Percentiles rank a stretch among this genome's conserved stretches.
These are phyloP conservation scores for Lagenidium giganteum DNA, from an alignment of 352 stramenopile species.

Conservation along the genomic window DNA sequence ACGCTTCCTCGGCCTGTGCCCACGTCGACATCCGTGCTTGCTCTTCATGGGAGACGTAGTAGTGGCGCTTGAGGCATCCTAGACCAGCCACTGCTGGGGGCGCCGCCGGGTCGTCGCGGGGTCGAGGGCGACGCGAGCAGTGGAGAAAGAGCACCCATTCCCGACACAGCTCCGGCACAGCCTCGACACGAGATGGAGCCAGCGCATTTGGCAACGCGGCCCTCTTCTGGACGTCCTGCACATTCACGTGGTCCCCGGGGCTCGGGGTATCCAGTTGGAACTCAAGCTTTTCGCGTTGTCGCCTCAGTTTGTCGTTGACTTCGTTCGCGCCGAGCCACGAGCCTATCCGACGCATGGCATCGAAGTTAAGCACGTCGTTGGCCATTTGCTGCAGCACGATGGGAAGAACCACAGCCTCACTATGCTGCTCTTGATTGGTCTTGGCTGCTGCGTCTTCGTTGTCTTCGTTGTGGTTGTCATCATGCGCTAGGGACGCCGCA, in stretches of 20 bases:
- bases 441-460: too few relatives aligned
- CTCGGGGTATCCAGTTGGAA: neutral
- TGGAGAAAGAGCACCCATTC: conserved; percentile 69
- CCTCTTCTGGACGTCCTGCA: too few relatives aligned
- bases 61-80: conserved; percentile 63
- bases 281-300: conserved; percentile 18
- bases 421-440: too few relatives aligned
- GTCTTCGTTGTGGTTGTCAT: conserved; percentile 1
- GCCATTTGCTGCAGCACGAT: conserved; percentile 30
- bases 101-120: neutral
- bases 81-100: conserved; percentile 24
- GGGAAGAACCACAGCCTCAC: too few relatives aligned
- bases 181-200: conserved; percentile 30
- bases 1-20: conserved; percentile 56
- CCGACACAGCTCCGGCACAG: conserved; percentile 42
- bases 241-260: too few relatives aligned
- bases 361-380: conserved; percentile 40
- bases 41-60: conserved; percentile 67
- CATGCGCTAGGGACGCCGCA: too few relatives aligned
- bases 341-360: conserved; percentile 58
- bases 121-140: conserved; percentile 25
- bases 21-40: conserved; percentile 51
- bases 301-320: conserved; percentile 31
- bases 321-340: conserved; percentile 56
- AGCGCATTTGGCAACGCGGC: too few relatives aligned